Conservation (phyloP, 495 filamentous ascomycete species). For the Podospora pseudocomata region DNA sequence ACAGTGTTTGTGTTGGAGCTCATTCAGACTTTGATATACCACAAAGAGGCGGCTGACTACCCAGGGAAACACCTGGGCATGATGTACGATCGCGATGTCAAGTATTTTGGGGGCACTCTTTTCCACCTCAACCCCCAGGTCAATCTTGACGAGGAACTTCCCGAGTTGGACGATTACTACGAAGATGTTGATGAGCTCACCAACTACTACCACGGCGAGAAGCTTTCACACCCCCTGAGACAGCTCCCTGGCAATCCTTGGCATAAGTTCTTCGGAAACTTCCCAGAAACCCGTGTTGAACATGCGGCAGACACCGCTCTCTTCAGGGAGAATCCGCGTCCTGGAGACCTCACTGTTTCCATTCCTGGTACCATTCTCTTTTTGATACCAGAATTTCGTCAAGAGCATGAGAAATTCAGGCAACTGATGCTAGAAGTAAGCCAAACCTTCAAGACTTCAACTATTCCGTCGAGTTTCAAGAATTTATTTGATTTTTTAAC, state of each 20-base stretch:
- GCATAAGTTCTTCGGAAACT: constrained; percentile 23
- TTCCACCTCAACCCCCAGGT: constrained; percentile 10
- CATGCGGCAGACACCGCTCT: background rate
- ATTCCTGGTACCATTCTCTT: constrained; percentile 15
- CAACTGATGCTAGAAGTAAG: constrained; percentile 12
- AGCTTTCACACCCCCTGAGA: constrained; percentile 11
- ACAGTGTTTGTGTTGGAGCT: constrained; percentile 10
- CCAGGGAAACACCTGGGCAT: constrained; percentile 19
- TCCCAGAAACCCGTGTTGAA: background rate
- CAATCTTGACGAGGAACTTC: background rate
- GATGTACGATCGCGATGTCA: constrained; percentile 12
- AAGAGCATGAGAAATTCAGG: constrained; percentile 11
- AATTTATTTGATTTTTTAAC: background rate
- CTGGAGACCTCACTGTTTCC: constrained; percentile 2
- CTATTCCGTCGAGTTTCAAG: background rate
- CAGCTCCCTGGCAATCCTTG: constrained; percentile 21
- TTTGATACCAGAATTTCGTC: constrained; percentile 2
- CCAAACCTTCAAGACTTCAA: background rate
- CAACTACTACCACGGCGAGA: constrained; percentile 15
- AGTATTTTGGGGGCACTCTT: constrained; percentile 7
- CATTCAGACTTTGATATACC: constrained; percentile 9
- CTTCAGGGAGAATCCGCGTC: constrained; percentile 6
- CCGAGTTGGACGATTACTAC: background rate
- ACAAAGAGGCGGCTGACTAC: constrained; percentile 11
- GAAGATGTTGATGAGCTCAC: constrained; percentile 2